phyloP scores from a whole-genome alignment of 163 green algal genomes.

The Scenedesmus sp. region DNA sequence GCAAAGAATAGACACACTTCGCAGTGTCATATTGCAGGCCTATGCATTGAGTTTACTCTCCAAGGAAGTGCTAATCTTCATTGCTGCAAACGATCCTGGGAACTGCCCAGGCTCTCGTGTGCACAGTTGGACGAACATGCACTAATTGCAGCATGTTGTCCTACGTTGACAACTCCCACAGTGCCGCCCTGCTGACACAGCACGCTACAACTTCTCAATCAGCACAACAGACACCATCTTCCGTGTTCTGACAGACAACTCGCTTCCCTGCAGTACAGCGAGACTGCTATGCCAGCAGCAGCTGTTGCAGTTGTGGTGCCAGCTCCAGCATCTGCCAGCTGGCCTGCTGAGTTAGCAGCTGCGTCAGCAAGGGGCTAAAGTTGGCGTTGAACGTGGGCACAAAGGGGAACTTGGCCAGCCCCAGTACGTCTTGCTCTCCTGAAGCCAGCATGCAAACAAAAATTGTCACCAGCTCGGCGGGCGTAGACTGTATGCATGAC shows the following conservation, averaged over 20 bases:
- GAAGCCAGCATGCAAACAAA: not conserved
- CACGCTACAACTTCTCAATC: not conserved
- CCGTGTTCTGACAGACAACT: not conserved
- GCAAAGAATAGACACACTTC: no score
- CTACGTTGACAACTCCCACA: not conserved
- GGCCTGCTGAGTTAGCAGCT: constrained; percentile 58
- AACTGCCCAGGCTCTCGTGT: not conserved
- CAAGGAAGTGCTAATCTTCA: not conserved
- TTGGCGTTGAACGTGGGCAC: not conserved
- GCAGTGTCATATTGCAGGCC: not conserved
- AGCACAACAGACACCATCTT: not conserved
- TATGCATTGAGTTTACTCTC: not conserved
- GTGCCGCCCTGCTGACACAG: not conserved
- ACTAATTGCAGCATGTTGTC: not conserved
- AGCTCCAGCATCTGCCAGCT: constrained; percentile 52
- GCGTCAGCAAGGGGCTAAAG: constrained; percentile 1
- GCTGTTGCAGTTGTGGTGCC: not conserved
- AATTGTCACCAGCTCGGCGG: not conserved
- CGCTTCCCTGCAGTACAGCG: not conserved
- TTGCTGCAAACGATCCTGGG: not conserved
- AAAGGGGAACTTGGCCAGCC: constrained; percentile 9
- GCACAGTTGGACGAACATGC: not conserved
- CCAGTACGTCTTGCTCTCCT: constrained; percentile 7
- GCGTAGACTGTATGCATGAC: no score
- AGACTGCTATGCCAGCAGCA: not conserved